Conservation (phyloP, 495 filamentous ascomycete species). For the Aspergillus saccharolyticus region DNA sequence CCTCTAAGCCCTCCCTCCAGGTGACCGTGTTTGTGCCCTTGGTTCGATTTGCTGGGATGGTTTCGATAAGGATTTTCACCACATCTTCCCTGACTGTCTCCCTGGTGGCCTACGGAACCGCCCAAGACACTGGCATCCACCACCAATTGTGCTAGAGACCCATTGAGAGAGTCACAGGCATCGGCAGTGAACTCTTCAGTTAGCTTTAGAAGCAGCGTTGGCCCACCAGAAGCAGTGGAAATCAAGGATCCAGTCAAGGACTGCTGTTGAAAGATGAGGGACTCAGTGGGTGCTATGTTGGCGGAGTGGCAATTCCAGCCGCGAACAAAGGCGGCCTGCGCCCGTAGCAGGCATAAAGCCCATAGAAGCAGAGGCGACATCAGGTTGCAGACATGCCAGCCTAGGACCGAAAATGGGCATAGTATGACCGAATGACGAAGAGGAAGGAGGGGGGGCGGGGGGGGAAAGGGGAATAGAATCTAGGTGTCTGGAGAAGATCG, state of each 20-base stretch:
- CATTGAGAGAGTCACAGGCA: slow-evolving; percentile 8
- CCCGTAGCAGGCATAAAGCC: not conserved
- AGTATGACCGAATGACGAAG: not conserved
- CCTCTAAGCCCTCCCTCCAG: not conserved
- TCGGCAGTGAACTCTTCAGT: not conserved
- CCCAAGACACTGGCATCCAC: slow-evolving; percentile 10
- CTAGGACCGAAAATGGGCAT: not conserved
- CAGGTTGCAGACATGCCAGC: not conserved
- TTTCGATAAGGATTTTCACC: not conserved
- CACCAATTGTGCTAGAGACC: not conserved
- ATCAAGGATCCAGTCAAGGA: not conserved
- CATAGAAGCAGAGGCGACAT: not conserved
- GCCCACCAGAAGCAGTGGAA: not conserved
- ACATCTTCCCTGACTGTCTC: not conserved
- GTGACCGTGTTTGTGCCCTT: not conserved
- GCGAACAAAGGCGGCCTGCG: not conserved
- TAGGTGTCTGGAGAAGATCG: too few relatives aligned
- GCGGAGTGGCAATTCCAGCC: not conserved
- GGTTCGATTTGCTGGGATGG: not conserved
- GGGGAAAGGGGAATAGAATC: too few relatives aligned
- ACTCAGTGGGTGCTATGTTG: not conserved
- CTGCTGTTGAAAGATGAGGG: not conserved
- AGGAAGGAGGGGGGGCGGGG: too few relatives aligned
- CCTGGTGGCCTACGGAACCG: not conserved
- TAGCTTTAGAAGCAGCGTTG: slow-evolving; percentile 5